Evolutionary conservation across 1,284 basidiomycete species (phyloP), one percentile per base, ranked within the genome.

Genomic region (Trichosporon inkin): DNA sequence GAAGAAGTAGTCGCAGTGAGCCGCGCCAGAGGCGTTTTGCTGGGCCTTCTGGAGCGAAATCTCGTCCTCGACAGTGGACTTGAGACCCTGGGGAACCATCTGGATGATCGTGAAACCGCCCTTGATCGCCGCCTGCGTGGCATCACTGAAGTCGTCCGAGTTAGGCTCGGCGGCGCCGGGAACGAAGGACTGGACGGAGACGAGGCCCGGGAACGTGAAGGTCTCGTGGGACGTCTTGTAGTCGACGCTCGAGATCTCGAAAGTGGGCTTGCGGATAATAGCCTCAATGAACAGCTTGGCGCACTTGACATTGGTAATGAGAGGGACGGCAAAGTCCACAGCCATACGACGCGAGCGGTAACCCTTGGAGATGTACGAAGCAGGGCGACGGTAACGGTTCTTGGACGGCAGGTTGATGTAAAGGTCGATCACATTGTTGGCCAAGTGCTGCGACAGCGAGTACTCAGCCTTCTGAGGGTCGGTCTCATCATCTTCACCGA

Each of bases 401-500:
- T 93, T 97, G 49, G 93, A 98, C 2, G 96, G 96, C 69, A 99
- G 81, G 78, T 98, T 98, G 86, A 99, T 97, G 80, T 98, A 99
- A 84, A 99, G 89, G 79, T 97, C 93, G 75, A 97, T 96, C 69
- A 95, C 81, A 77, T 95, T 94, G 80, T 96, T 95, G 55, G 90
- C 92, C 61, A 97, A 80, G 80, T 97, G 93, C 77, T 95, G 91
- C 7, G 89, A 91, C 57, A 97, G 82, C 1, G 93, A 97, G 78
- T 96, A 97, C 76, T 97, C 94, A 4, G 90, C 90, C 78, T 97
- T 97, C 77, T 93, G 90, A 67, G 87, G 81, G 75, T 87, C 86
- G 40, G 67, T 67, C 47, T 82, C 82, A 67, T 84, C 86, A 60
- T 86, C 87, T 58, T 89, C 88, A 3, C 84, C 85, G 37, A 95